Conservation (phyloP, 2,329 filamentous ascomycete species). For the Aspergillus sp. region DNA sequence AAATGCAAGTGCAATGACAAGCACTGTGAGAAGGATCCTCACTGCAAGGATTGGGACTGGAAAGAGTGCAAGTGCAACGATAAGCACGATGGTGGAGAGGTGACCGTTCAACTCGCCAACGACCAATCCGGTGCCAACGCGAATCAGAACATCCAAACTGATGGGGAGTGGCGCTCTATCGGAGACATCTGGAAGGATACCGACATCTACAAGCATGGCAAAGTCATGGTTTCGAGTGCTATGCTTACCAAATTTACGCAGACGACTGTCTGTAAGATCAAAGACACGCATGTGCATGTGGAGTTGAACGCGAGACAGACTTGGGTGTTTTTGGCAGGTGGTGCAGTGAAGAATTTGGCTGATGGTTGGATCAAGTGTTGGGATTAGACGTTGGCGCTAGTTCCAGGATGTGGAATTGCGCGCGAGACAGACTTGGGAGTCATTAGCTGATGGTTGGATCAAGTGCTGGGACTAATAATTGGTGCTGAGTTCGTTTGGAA, state of each 20-base stretch:
- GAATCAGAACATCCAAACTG: constrained; percentile 10
- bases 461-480: too few relatives aligned
- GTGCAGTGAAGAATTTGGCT: not conserved
- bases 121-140: constrained; percentile 17
- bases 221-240: constrained; percentile 15
- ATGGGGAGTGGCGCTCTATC: constrained; percentile 12
- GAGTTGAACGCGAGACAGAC: constrained; percentile 32
- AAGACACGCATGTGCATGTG: not conserved
- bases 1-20: too few relatives aligned
- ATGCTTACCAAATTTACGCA: constrained; percentile 13
- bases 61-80: too few relatives aligned
- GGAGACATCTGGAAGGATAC: constrained; percentile 14
- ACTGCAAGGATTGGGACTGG: too few relatives aligned
- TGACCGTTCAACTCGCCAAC: constrained; percentile 17
- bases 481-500: too few relatives aligned
- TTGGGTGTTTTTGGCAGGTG: not conserved
- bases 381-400: too few relatives aligned
- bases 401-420: constrained; percentile 33
- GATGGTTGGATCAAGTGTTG: constrained; percentile 1
- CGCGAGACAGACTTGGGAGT: constrained; percentile 10
- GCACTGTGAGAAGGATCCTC: too few relatives aligned
- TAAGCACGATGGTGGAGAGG: too few relatives aligned
- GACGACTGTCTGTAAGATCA: constrained; percentile 10
- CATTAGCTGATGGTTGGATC: not conserved
- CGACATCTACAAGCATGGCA: constrained; percentile 10